Base-by-base conservation (phyloP, 2,329 filamentous ascomycete species). In the Colletotrichum coccodes region DNA sequence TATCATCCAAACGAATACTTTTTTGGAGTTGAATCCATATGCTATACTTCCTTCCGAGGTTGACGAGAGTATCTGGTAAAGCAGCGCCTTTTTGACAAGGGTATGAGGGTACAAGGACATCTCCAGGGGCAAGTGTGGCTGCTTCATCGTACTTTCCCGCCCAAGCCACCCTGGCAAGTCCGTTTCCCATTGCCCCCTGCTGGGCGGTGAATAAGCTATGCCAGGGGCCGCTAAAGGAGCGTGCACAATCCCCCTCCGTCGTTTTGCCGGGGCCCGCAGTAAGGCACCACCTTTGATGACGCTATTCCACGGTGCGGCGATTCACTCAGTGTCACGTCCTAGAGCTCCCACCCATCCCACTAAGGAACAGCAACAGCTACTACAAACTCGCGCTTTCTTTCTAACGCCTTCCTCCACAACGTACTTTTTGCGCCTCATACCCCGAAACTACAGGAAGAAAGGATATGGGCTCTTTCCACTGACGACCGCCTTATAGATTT, bases 221-320 rank as follows among this genome's bases (percentile, higher is more conserved):
- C 53, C 49, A 68, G 40, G 49, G 54, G 61, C 54, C 28, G 52
- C 64, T 52, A 46, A 36, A 68, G 60, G 61, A 49, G 34, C 53
- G 42, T 68, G 40, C 61, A 57, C 34, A 23, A 12, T 14, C 52
- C n/a, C 47, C 63, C 49, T 54, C 70, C 60, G 66, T 59, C 40
- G 58, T 71, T 69, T 64, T 71, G 42, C 71, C 71, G 64, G n/a
- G 69, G 18, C 63, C 64, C 67, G 65, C 53, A 58, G 21, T 50
- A 71, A 72, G 71, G 70, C 71, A 72, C 53, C 67, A 67, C 57
- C 67, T 67, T 49, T 68, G 67, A 70, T 70, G 67, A 70, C 67
- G 67, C 57, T 70, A 64, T 50, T 57, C 36, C 16, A 42, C n/a
- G 53, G 16, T 56, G 56, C 56, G 36, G 64, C 52, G 38, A 40